These are phyloP conservation scores for Microsporum audouinii DNA, from an alignment of 2,329 filamentous ascomycete species.

Conservation along the genomic window DNA sequence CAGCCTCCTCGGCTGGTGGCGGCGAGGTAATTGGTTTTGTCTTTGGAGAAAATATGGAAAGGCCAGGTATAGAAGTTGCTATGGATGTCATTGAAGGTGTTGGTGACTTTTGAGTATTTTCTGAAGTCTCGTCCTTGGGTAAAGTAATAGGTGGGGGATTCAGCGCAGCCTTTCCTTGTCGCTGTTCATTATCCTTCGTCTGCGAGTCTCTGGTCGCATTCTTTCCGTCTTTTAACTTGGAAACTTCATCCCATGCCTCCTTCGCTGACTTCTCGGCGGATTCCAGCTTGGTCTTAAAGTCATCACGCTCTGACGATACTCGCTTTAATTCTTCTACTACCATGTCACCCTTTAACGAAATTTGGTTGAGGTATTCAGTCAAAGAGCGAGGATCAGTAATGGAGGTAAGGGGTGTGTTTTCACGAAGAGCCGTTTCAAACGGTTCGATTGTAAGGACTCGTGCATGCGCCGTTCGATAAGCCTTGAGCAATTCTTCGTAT, in stretches of 20 bases:
- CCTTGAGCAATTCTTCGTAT: constrained; percentile 64
- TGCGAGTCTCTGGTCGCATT: constrained; percentile 24
- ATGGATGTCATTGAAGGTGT: constrained; percentile 23
- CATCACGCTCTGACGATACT: constrained; percentile 69
- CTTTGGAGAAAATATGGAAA: constrained; percentile 31
- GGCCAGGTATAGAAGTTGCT: constrained; percentile 23
- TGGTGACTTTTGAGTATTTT: constrained; percentile 21
- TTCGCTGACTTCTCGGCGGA: constrained; percentile 53
- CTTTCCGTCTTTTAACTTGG: constrained; percentile 37
- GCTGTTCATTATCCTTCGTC: constrained; percentile 24
- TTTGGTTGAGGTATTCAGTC: constrained; percentile 78
- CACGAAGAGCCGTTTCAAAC: constrained; percentile 81
- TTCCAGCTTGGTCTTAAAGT: constrained; percentile 64
- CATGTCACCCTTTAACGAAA: constrained; percentile 81
- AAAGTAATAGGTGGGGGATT: constrained; percentile 19
- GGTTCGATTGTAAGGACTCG: constrained; percentile 79
- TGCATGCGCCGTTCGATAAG: constrained; percentile 82
- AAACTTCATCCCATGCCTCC: constrained; percentile 53
- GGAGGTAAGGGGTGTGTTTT: constrained; percentile 82
- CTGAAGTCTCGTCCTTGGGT: constrained; percentile 25
- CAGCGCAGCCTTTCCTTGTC: constrained; percentile 25
- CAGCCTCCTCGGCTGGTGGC: constrained; percentile 29
- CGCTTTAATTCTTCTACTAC: constrained; percentile 86
- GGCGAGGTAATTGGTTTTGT: constrained; percentile 23
- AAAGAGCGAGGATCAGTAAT: constrained; percentile 76